phyloP scores from a whole-genome alignment of 176 grass and related monocot genomes.

The Guadua angustifolia region DNA sequence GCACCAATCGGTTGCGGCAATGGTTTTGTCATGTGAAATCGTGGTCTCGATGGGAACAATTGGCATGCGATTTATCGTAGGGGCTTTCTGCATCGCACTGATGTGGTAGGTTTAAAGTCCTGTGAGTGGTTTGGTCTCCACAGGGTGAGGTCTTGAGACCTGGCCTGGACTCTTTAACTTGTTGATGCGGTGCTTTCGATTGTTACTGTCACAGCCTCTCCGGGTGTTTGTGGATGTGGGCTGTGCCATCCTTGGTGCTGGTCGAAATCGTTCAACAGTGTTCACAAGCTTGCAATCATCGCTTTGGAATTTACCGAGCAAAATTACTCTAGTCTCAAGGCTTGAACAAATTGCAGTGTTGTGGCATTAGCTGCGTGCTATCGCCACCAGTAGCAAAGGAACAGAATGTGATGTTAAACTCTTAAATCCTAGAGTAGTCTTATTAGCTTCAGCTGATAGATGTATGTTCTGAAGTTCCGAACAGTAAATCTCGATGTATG shows the following conservation, averaged over 20 bases:
- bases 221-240: neutral
- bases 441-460: neutral
- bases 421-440: neutral
- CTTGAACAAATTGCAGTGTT: neutral
- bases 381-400: neutral
- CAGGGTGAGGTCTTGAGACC: neutral
- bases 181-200: neutral
- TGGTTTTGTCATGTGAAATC: neutral
- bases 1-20: neutral
- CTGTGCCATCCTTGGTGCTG: neutral
- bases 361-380: neutral
- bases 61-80: neutral
- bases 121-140: neutral
- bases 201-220: neutral
- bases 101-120: neutral
- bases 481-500: neutral
- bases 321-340: neutral
- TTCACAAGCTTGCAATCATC: neutral
- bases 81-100: neutral
- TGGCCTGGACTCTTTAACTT: neutral
- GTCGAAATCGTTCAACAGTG: conserved; percentile 6
- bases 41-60: neutral
- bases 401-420: neutral
- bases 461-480: neutral
- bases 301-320: neutral